phyloP scores from a whole-genome alignment of 148 eudicot species.

The Camellia granthamiana region DNA sequence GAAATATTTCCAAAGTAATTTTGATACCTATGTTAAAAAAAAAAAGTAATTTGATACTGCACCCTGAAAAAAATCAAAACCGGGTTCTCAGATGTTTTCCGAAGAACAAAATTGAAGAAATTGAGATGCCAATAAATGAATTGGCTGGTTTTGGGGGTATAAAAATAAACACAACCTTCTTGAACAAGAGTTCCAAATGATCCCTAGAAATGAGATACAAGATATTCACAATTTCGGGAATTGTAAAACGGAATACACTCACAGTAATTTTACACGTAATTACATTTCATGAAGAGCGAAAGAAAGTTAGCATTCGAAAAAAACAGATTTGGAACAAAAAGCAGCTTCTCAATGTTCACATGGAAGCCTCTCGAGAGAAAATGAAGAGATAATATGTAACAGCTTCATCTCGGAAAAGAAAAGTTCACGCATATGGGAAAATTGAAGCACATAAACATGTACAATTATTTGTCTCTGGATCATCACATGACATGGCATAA shows the following conservation, averaged over 20 bases:
- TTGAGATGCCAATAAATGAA: no score
- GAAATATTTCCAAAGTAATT: no score
- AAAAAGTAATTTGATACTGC: no score
- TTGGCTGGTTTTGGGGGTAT: no score
- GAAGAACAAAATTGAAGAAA: no score
- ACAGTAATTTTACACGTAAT: slow-evolving; percentile 9
- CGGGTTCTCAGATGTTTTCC: no score
- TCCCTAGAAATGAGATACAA: background rate
- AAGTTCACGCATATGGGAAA: background rate
- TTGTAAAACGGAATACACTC: background rate
- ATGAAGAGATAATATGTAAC: slow-evolving; percentile 4
- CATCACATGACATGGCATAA: background rate
- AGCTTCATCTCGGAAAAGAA: slow-evolving; percentile 3
- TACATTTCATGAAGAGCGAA: slow-evolving; percentile 8
- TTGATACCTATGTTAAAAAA: no score
- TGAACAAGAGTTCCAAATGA: background rate
- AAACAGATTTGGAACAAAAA: slow-evolving; percentile 10
- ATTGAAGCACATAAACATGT: slow-evolving; percentile 12
- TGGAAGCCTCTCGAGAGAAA: slow-evolving; percentile 17
- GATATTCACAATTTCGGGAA: background rate
- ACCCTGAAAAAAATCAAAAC: no score
- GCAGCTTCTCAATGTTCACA: slow-evolving; percentile 27
- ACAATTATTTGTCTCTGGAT: background rate
- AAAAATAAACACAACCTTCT: no score
- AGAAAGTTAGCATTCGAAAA: background rate